Evolutionary conservation across 179 eudicot species (phyloP), one percentile per base, ranked within the genome.

Genomic region (Camellia oleifera): DNA sequence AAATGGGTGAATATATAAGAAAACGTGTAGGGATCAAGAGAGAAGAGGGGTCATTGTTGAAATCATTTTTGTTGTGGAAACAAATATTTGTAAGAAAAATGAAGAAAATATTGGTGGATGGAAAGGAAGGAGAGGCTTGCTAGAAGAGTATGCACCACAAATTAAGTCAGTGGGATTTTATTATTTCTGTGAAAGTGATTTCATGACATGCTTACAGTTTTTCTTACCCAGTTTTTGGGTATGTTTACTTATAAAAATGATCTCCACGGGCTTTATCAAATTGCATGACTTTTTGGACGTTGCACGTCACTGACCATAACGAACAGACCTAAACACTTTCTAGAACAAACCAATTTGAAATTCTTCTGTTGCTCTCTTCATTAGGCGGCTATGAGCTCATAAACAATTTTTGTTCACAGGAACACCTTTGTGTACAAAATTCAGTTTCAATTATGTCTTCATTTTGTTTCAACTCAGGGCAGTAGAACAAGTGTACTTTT

Each of bases 1-100:
- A 54, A 52, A 18, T 26, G 7, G 50, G 54, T 75, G 73, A 45
- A 75, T 75, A 57, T 81, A 75, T 81, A 75, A 56, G 53, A 17
- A 4, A 48, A 48, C 7, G 52, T 4, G 52, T 48, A 75, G 23
- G 45, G 46, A 74, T 2, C 15, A 68, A 65, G 26, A 54, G 64
- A 52, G 56, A 17, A 45, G 3, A 12, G 9, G 7, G 63, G 77
- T 74, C 61, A 53, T 1, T 52, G 63, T 65, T 74, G 42, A 50
- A 50, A 69, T 69, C 7, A 14, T 15, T 7, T 70, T 61, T 12
- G 11, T 3, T 53, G 23, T 23, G 10, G 11, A 57, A 44, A 10
- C 14, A 65, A 64, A 56, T 52, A 64, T 42, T 48, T 42, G 3
- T 64, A 44, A 1, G 17, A 45, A 57, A 76, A 76, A 76, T n/a